Percentiles rank a stretch among this genome's conserved stretches.
Evolutionary conservation across 305 asterid species (phyloP).

Genomic region (Fraxinus ornus): DNA sequence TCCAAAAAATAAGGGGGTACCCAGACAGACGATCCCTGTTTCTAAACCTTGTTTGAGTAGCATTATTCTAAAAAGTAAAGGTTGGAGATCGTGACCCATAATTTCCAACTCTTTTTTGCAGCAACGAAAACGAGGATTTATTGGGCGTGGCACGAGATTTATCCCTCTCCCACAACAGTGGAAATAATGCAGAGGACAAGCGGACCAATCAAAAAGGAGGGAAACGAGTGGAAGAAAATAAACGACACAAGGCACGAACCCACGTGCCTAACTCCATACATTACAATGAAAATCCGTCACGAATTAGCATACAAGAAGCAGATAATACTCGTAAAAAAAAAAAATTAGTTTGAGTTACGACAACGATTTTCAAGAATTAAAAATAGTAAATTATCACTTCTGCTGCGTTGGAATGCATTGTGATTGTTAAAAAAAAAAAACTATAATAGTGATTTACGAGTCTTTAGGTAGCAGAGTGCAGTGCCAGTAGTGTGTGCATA

Average conservation of each 20-base stretch:
- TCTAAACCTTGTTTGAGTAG: no score
- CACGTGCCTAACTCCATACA: conserved; percentile 6
- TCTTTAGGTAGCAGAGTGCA: not conserved
- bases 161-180: conserved; percentile 24
- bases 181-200: conserved; percentile 22
- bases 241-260: conserved; percentile 30
- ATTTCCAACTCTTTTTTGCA: no score
- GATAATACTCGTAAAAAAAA: not conserved
- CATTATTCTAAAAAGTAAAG: no score
- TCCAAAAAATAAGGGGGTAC: no score
- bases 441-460: not conserved
- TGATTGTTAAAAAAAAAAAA: not conserved
- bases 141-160: not conserved
- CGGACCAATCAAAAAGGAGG: conserved; percentile 28
- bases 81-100: no score
- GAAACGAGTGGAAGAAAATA: conserved; percentile 39
- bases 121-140: not conserved
- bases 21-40: no score
- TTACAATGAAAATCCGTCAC: not conserved
- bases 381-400: not conserved
- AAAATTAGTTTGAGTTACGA: not conserved
- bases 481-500: not conserved
- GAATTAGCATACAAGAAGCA: conserved; percentile 19
- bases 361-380: not conserved
- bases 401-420: conserved; percentile 5